Conservation (phyloP, 2,329 filamentous ascomycete species). For the Curvularia eragrostidis region DNA sequence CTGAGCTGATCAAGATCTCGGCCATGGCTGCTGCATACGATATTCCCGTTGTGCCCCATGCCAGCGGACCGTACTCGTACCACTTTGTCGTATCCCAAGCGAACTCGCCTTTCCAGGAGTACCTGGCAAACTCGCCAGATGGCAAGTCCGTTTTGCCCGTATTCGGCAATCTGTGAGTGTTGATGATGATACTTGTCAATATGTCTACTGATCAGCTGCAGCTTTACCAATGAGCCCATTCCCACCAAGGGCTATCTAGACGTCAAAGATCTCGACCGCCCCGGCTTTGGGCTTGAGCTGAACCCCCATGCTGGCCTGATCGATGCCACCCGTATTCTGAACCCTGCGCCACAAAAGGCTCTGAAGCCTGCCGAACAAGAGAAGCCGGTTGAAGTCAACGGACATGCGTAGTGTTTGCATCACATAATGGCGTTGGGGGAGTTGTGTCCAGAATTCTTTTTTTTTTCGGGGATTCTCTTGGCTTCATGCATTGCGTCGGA, state of each 20-base stretch:
- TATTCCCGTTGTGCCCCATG: conserved; percentile 93
- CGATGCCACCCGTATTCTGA: conserved; percentile 74
- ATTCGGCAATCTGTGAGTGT: conserved; percentile 90
- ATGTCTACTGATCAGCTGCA: conserved; percentile 1
- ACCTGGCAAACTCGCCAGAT: conserved; percentile 90
- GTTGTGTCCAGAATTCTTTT: conserved; percentile 12
- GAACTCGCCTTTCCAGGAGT: conserved; percentile 95
- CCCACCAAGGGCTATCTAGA: conserved; percentile 77
- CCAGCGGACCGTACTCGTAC: conserved; percentile 92
- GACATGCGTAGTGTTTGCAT: conserved; percentile 21
- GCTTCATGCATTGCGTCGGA: conserved; percentile 15
- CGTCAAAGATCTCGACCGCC: conserved; percentile 80
- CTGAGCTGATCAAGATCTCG: conserved; percentile 86
- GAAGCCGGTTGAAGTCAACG: conserved; percentile 29
- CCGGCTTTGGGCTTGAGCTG: conserved; percentile 86
- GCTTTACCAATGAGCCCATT: conserved; percentile 20
- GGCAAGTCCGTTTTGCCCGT: conserved; percentile 89
- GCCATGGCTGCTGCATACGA: conserved; percentile 92
- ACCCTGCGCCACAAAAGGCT: conserved; percentile 62
- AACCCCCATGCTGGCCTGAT: conserved; percentile 84
- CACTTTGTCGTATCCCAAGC: conserved; percentile 94
- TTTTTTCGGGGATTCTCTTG: conserved; percentile 6
- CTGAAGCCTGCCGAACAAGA: conserved; percentile 43
- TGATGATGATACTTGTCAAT: conserved; percentile 41
- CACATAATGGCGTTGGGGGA: conserved; percentile 17